Evolutionary conservation across 2,329 filamentous ascomycete species (phyloP).

Genomic region (Sporothrix brunneoviolacea): DNA sequence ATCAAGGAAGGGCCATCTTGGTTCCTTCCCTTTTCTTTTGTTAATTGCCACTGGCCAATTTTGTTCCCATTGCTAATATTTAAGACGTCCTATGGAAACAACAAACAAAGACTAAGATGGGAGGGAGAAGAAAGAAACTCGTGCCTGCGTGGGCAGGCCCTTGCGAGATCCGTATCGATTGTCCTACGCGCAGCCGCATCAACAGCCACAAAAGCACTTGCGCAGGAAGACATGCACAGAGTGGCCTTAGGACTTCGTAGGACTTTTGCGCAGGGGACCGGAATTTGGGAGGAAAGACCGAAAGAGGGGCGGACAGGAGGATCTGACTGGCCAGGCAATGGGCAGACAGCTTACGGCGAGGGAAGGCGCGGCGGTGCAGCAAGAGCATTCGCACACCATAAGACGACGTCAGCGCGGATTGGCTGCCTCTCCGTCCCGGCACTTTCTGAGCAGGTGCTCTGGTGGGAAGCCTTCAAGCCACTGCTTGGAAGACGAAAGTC

Average conservation of each 20-base stretch:
- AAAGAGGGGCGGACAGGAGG: neutral
- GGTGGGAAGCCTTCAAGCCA: neutral
- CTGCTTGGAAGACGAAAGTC: neutral
- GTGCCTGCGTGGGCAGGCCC: neutral
- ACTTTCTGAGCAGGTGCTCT: no score
- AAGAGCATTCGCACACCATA: no score
- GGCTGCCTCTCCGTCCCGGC: constrained; percentile 8
- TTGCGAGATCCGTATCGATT: neutral
- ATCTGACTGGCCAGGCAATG: no score
- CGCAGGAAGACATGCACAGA: no score
- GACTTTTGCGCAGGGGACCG: constrained; percentile 1
- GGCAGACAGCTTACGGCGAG: no score
- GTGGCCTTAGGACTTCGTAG: neutral
- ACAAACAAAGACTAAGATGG: neutral
- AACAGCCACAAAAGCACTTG: neutral
- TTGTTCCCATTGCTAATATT: neutral
- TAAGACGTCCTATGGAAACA: neutral
- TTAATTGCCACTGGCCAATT: constrained; percentile 9
- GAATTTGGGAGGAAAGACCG: neutral
- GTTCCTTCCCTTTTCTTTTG: constrained; percentile 13
- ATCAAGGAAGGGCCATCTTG: neutral
- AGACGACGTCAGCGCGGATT: neutral
- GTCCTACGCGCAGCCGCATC: constrained; percentile 10
- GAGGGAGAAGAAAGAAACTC: neutral
- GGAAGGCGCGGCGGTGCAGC: neutral